phyloP scores from a whole-genome alignment of 106 monocot species.

The Cymbidium sinense region DNA sequence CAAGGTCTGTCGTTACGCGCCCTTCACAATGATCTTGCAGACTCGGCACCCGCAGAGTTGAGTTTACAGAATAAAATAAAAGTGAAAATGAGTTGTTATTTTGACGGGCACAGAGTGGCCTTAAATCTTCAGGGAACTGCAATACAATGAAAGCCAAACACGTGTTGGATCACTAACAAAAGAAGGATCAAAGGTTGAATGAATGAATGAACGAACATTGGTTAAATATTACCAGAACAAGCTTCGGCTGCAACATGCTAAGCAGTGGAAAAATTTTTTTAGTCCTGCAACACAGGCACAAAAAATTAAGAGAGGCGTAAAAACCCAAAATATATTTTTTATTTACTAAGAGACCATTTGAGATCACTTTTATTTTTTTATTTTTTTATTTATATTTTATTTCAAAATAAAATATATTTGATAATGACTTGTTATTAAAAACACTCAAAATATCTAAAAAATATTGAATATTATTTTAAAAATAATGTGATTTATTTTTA shows the following conservation, averaged over 20 bases:
- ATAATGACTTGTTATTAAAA: too few relatives aligned
- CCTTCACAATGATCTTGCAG: constrained; percentile 22
- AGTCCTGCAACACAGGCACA: constrained; percentile 14
- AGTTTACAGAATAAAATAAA: constrained; percentile 35
- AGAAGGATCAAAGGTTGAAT: background rate
- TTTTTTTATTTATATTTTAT: too few relatives aligned
- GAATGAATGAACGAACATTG: background rate
- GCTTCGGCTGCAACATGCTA: constrained; percentile 39
- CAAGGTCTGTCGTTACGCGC: constrained; percentile 27
- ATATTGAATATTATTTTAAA: too few relatives aligned
- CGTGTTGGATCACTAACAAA: background rate
- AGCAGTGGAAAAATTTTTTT: constrained; percentile 39
- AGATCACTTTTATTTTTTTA: too few relatives aligned
- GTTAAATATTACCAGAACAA: constrained; percentile 31
- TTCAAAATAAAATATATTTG: too few relatives aligned
- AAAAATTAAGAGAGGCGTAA: background rate
- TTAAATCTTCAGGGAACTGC: constrained; percentile 50
- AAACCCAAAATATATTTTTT: too few relatives aligned
- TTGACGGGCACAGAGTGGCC: constrained; percentile 3
- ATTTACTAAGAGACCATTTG: too few relatives aligned
- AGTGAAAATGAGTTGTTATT: background rate
- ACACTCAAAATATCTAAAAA: too few relatives aligned
- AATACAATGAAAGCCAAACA: background rate
- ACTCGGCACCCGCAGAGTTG: constrained; percentile 28
- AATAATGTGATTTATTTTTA: too few relatives aligned